Conservation (phyloP, 2,329 filamentous ascomycete genomes). For the Dendrostoma leiphaemia region DNA sequence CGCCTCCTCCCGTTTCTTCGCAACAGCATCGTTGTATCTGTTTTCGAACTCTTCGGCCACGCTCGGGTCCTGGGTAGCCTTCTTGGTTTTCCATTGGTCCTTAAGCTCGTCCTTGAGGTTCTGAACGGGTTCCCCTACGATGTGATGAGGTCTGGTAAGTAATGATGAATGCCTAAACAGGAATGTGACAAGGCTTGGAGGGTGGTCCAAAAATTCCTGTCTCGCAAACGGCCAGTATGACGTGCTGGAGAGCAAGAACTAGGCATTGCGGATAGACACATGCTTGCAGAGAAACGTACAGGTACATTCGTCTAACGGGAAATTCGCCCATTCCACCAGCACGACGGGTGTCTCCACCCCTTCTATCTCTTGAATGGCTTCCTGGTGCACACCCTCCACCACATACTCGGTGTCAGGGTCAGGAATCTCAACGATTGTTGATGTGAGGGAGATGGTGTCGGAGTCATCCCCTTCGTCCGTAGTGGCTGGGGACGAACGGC, state of each 20-base stretch:
- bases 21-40: constrained; percentile 34
- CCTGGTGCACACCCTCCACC: constrained; percentile 53
- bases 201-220: no score
- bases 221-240: neutral
- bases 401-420: constrained; percentile 47
- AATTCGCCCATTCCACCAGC: constrained; percentile 65
- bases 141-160: neutral
- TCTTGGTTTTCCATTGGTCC: constrained; percentile 41
- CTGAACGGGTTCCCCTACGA: constrained; percentile 41
- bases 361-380: constrained; percentile 32
- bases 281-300: constrained; percentile 29
- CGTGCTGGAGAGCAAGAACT: neutral
- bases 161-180: neutral
- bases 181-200: neutral
- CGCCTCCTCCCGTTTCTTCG: constrained; percentile 27
- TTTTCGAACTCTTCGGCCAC: constrained; percentile 34
- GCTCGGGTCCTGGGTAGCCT: constrained; percentile 33
- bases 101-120: constrained; percentile 40
- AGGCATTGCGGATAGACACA: neutral
- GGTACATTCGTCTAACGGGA: constrained; percentile 52
- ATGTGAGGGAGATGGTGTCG: constrained; percentile 55
- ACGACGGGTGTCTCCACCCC: constrained; percentile 40
- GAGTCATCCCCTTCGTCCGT: constrained; percentile 41
- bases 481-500: neutral
- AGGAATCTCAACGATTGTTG: constrained; percentile 38